Conservation (phyloP, 192 early-diverging fungal genomes). For the Umbelopsis isabellina region DNA sequence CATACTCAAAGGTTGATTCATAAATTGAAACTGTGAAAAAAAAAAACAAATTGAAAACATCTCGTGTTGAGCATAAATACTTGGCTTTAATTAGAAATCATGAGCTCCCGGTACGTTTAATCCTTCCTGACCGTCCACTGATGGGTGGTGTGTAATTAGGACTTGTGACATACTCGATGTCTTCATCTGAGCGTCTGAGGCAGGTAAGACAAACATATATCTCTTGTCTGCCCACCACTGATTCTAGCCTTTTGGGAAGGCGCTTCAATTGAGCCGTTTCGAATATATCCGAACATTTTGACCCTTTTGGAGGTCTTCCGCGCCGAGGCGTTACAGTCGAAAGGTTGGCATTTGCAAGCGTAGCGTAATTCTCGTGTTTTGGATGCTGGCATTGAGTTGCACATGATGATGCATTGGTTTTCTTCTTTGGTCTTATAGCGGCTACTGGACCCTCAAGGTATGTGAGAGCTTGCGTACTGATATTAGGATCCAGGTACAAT, state of each 20-base stretch:
- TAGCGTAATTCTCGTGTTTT: not conserved
- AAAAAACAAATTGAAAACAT: too few species aligned
- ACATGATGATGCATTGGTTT: not conserved
- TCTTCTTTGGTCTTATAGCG: not conserved
- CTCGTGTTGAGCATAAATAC: too few species aligned
- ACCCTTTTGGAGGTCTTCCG: conserved; percentile 6
- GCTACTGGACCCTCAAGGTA: not conserved
- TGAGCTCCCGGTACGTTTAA: not conserved
- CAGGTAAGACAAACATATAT: conserved; percentile 38
- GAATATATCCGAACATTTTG: not conserved
- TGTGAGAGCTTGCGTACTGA: not conserved
- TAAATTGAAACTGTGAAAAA: too few species aligned
- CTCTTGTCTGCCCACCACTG: conserved; percentile 30
- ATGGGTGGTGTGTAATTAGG: conserved; percentile 21
- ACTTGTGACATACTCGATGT: conserved; percentile 25
- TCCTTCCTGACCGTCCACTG: not conserved
- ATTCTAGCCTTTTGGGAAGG: conserved; percentile 36
- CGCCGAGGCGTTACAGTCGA: not conserved
- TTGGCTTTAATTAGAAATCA: too few species aligned
- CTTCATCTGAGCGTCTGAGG: conserved; percentile 33
- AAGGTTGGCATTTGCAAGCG: not conserved
- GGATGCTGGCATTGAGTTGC: conserved; percentile 5
- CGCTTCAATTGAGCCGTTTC: conserved; percentile 18
- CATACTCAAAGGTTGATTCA: too few species aligned
- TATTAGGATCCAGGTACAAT: too few species aligned